Evolutionary conservation across 345 rosid genomes (phyloP), one percentile per base, ranked within the genome.

Genomic region (Anacardium occidentale): DNA sequence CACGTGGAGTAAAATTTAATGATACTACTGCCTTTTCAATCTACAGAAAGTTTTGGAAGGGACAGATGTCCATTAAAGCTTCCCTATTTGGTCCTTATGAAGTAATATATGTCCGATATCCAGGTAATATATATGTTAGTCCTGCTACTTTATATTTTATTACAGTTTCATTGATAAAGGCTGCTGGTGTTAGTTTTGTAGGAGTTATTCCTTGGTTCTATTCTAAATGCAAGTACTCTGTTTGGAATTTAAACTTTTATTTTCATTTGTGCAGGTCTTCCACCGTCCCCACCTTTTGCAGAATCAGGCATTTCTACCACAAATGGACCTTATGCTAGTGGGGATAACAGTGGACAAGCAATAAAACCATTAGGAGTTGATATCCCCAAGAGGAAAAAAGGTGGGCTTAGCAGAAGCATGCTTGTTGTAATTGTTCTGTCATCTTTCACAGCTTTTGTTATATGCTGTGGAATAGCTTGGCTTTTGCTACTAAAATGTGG

Each of bases 291-390:
- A 64, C 92, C 91, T 69, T 81, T 76, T 34, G 58, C 82, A 32
- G 75, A 68, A 69, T 74, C 83, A 3, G 75, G 81, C 69, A 78
- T 69, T 51, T 70, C 84, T 24, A 73, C 72, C 2, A 24, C 54
- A 13, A 79, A 86, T 64, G 78, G 83, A 59, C 87, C 90, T 4
- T 78, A 73, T 62, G 37, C 76, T 34, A 83, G 83, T 55, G 78
- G 29, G 37, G 76, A 60, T 42, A 67, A 79, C 60, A 59, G 69
- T 54, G 88, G 86, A 15, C 70, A 55, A 40, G 52, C 76, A 13
- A 24, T 80, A 57, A 90, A 90, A 69, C 95, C 95, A 24, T 66
- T 88, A 75, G 95, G 92, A 47, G 90, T 86, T 62, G 76, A 82
- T 61, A 85, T 90, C 53, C 82, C 77, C 0, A 81, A 69, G 78